Evolutionary conservation across 306 rosid genomes (phyloP), one percentile per base, ranked within the genome.

Genomic region (Quercus alba): DNA sequence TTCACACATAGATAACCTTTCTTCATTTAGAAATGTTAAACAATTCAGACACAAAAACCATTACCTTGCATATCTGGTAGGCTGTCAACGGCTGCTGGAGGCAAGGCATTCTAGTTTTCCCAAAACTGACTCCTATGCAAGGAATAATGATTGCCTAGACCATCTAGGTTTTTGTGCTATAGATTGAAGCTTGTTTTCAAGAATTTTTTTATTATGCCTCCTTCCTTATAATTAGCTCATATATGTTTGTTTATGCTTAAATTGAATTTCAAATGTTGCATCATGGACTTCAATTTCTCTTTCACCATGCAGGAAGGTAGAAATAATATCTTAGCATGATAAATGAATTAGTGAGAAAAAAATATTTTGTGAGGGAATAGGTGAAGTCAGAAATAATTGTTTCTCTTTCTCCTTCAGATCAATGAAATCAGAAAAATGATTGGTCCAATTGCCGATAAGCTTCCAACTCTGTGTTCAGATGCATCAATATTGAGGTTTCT

Each of bases 401-500:
- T 74, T 80, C 52, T 33, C 11, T 69, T 54, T 51, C 33, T 25
- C 70, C 57, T 72, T 76, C 88, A 93, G 93, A 81, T 91, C 52
- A 70, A 67, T 81, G 98, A 93, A 81, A 85, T 87, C 26, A 85
- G 75, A 81, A 86, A 81, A 80, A 76, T 91, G 81, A 75, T 91
- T 31, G 98, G 98, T 82, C 88, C 93, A 74, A 72, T 91, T 81
- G 82, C 78, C 7, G 89, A 85, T 17, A 87, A 85, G 90, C 83
- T 87, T 79, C 88, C 97, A 44, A 44, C 30, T 46, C 49, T 80
- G 17, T 86, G 89, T 82, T 90, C 90, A 5, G 87, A 90, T 73
- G 89, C 83, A 72, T 89, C 94, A 20, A 71, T 93, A 72, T 75
- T 79, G 73, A 88, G 98, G 84, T 93, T 76, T 79, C 97, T 91